Percentiles rank a stretch among this genome's conserved stretches.
phyloP scores from a whole-genome alignment of 805 yeast genomes.

The Zygosaccharomyces rouxii region DNA sequence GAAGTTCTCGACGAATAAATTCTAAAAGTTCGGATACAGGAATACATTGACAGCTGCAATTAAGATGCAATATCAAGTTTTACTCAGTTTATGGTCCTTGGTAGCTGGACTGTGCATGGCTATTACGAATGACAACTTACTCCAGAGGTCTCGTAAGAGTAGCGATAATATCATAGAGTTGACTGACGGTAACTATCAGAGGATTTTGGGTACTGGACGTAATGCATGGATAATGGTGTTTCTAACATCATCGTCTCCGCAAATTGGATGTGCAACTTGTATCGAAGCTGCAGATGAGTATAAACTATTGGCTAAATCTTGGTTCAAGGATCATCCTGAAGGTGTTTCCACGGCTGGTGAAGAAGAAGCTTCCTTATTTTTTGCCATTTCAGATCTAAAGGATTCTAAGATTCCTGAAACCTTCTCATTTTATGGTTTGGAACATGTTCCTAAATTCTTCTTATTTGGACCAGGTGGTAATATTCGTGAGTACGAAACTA shows the following conservation, averaged over 20 bases:
- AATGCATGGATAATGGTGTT: conserved; percentile 64
- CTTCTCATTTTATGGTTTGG: conserved; percentile 44
- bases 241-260: conserved; percentile 69
- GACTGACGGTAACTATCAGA: conserved; percentile 57
- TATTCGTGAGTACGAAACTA: conserved; percentile 25
- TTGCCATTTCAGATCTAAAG: conserved; percentile 70
- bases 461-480: conserved; percentile 54
- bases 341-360: conserved; percentile 32
- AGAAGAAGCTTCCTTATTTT: conserved; percentile 47
- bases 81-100: conserved; percentile 7
- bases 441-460: conserved; percentile 74
- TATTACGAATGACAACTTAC: conserved; percentile 24
- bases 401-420: conserved; percentile 47
- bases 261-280: conserved; percentile 76
- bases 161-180: conserved; percentile 42
- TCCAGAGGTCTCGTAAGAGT: conserved; percentile 26
- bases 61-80: conserved; percentile 8
- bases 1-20: neutral
- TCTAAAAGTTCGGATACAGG: neutral
- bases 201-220: conserved; percentile 56
- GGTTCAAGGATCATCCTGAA: conserved; percentile 54
- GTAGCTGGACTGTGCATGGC: conserved; percentile 15
- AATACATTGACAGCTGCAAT: neutral
- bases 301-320: conserved; percentile 57
- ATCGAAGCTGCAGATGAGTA: conserved; percentile 61